Evolutionary conservation across 2,329 filamentous ascomycete genomes (phyloP), one percentile per base, ranked within the genome.

Genomic region (Aspergillus fumigatus): DNA sequence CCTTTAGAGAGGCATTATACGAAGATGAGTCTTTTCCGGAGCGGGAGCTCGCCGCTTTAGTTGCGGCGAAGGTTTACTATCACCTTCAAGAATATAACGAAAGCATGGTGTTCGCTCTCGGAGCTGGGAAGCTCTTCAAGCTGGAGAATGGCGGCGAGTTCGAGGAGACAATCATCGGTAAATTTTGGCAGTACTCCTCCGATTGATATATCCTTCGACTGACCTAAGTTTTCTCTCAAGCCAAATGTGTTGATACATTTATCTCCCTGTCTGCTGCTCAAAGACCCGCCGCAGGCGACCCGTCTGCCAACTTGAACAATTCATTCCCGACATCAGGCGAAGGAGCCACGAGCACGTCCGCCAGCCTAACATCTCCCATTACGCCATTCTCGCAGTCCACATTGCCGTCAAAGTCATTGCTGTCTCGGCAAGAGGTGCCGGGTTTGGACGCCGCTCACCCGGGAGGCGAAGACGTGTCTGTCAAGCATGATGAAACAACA

Each of bases 81-180:
- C 94, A 99, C 73, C 86, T 99, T 53, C 92, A 97, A 77, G 94
- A 94, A 74, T 99, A 99, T 80, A 94, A 97, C 73, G 94, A 99
- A 80, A 97, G 93, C 77, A 97, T 99, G 93, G 89, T 90, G 52
- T 97, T 99, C 76, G 94, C 94, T 62, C 85, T 99, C 48, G 92
- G 92, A 57, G 92, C 94, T 25, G 94, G 94, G 59, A 90, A 97
- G 72, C 86, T 96, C 51, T 97, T 99, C 82, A 90, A 95, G 79
- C 84, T 97, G 63, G 90, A 97, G 69, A 84, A 88, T 54, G 88
- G 90, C 52, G 89, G 91, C 75, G 94, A 99, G 79, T 99, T 96
- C 70, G 94, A 99, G 76, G 92, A 99, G 79, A 99, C 94, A 56
- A 97, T 99, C 78, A 92, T 97, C 74, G 93, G 82, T 84, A 75